phyloP scores from a whole-genome alignment of 2,329 filamentous ascomycete genomes.

The Colletotrichum sp. region DNA sequence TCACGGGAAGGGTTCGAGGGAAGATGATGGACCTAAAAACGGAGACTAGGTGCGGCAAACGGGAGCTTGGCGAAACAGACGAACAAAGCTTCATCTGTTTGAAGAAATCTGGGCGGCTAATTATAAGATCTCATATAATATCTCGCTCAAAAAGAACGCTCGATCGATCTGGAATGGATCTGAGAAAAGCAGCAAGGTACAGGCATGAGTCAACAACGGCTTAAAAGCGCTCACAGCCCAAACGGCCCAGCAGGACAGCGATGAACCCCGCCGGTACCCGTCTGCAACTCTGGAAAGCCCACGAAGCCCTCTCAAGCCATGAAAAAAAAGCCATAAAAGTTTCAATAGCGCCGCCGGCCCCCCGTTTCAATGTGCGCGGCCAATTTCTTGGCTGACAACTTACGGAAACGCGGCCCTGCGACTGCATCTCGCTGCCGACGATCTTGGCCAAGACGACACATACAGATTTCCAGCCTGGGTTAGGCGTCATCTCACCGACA shows the following conservation, averaged over 20 bases:
- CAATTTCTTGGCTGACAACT: neutral
- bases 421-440: neutral
- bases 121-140: neutral
- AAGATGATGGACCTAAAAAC: neutral
- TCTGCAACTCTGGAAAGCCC: neutral
- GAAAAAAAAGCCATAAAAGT: neutral
- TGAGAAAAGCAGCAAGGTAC: neutral
- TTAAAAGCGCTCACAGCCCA: neutral
- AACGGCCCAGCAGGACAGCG: neutral
- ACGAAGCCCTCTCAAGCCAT: neutral
- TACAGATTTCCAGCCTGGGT: neutral
- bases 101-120: neutral
- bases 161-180: neutral
- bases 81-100: neutral
- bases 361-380: neutral
- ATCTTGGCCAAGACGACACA: neutral
- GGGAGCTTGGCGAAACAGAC: neutral
- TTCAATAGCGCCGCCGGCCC: constrained; percentile 1
- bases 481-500: neutral
- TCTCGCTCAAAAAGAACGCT: neutral
- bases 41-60: neutral
- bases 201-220: neutral
- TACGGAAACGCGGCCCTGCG: neutral
- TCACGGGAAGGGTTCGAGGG: neutral
- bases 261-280: neutral